Percentiles rank a stretch among this genome's conserved stretches.
Evolutionary conservation across 495 filamentous ascomycete genomes (phyloP).

Genomic region (Penicillium daleae): DNA sequence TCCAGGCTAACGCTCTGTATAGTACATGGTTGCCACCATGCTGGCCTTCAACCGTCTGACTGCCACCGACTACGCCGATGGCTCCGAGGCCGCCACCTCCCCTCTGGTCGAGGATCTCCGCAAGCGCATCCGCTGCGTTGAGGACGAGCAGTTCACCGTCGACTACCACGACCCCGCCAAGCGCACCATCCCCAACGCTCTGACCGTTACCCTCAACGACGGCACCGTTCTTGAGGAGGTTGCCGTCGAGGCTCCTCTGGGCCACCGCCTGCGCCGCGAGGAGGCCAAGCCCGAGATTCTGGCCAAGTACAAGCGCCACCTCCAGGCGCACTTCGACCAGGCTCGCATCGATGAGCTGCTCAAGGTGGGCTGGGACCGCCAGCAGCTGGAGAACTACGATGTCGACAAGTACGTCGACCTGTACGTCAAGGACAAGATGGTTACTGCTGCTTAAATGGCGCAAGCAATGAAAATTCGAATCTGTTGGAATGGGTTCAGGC

Average conservation of each 20-base stretch:
- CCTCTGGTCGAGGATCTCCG: slow-evolving; percentile 86
- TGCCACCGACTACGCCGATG: slow-evolving; percentile 90
- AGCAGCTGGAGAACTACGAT: slow-evolving; percentile 75
- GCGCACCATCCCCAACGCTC: slow-evolving; percentile 93
- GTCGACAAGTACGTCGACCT: slow-evolving; percentile 94
- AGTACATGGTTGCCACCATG: slow-evolving; percentile 97
- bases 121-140: slow-evolving; percentile 89
- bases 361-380: slow-evolving; percentile 69
- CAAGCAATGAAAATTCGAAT: background rate
- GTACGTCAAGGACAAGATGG: slow-evolving; percentile 73
- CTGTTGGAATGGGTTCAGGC: background rate
- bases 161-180: slow-evolving; percentile 94
- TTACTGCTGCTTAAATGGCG: slow-evolving; percentile 35
- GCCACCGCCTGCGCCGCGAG: slow-evolving; percentile 86
- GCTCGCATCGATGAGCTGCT: slow-evolving; percentile 78
- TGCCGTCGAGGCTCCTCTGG: slow-evolving; percentile 92
- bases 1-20: slow-evolving; percentile 1
- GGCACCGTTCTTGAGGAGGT: slow-evolving; percentile 92
- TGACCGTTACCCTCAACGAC: slow-evolving; percentile 91
- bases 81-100: slow-evolving; percentile 86
- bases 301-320: slow-evolving; percentile 90
- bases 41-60: slow-evolving; percentile 90
- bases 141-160: slow-evolving; percentile 89
- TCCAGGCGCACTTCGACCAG: slow-evolving; percentile 78
- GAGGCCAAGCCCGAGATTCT: slow-evolving; percentile 97